Evolutionary conservation across 2,329 filamentous ascomycete genomes (phyloP), one percentile per base, ranked within the genome.

Genomic region (Thermothelomyces thermophilus): DNA sequence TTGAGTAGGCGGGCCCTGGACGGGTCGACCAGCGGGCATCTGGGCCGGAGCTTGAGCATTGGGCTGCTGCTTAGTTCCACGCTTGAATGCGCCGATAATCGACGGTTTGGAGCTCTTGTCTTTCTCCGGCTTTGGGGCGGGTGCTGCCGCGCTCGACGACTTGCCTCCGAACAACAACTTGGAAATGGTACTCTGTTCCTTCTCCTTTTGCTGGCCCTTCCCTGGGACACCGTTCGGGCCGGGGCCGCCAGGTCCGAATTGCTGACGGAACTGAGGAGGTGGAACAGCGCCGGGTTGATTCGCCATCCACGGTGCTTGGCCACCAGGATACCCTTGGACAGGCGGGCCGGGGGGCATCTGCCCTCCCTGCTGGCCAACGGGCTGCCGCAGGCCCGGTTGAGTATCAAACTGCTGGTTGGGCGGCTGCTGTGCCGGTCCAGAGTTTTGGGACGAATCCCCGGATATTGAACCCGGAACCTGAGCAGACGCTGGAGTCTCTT

Each of bases 161-260:
- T 57, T 59, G 26, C 45, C 52, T 28, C 58, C 58, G 41, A 62
- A 55, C 37, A 63, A 11, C 22, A 48, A 30, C 47, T 60, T 62
- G 11, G 60, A 61, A 22, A 63, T 54, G 1, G 58, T 61, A 49
- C 60, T 62, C 37, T 63, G 60, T 28, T 61, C 55, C 34, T 60
- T 60, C 41, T 60, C 56, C 42, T 53, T 57, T 13, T 48, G 36
- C 13, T 35, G 45, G 10, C 46, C 39, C n/a, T 51, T 44, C 37
- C 46, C 45, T 5, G 47, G 41, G 20, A 43, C 41, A 11, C 49
- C 52, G 28, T 54, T 53, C 3, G 41, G 56, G n/a, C 48, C 50
- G 24, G 35, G 34, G 11, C 3, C 37, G 16, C 49, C 48, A 13
- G 45, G 52, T 13, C 48, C 50, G 20, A 46, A 48, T 17, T 48